These are phyloP conservation scores for Aspergillus ochraceoroseus DNA, from an alignment of 2,329 filamentous ascomycete genomes.

Conservation along the genomic window DNA sequence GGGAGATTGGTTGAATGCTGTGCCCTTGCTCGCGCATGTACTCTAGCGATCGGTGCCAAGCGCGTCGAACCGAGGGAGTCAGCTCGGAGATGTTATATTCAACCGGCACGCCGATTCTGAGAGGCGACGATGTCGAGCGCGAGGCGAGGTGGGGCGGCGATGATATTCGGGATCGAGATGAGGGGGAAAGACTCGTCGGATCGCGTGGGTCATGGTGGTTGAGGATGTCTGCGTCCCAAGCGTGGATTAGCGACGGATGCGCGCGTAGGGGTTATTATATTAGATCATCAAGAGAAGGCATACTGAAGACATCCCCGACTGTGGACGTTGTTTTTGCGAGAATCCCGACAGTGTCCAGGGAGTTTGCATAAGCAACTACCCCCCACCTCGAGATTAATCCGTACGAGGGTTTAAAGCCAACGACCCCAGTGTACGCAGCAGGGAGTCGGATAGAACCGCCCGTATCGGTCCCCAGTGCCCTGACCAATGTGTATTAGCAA, in stretches of 20 bases:
- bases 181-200: constrained; percentile 63
- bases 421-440: constrained; percentile 75
- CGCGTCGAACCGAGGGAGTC: constrained; percentile 59
- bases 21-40: constrained; percentile 62
- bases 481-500: constrained; percentile 24
- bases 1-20: constrained; percentile 66
- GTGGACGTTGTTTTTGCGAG: constrained; percentile 54
- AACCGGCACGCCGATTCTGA: constrained; percentile 55
- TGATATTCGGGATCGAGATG: constrained; percentile 51
- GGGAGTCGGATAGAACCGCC: constrained; percentile 83
- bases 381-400: constrained; percentile 80
- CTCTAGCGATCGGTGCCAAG: constrained; percentile 63
- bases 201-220: constrained; percentile 63
- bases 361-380: constrained; percentile 88
- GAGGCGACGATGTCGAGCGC: constrained; percentile 25
- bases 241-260: constrained; percentile 16
- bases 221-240: constrained; percentile 42
- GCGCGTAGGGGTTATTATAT: too few species aligned
- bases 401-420: constrained; percentile 90
- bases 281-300: constrained; percentile 28
- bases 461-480: constrained; percentile 85
- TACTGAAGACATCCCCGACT: constrained; percentile 51
- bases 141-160: constrained; percentile 41
- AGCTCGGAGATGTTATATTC: constrained; percentile 91
- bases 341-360: constrained; percentile 82